Evolutionary conservation across 257 asterid genomes (phyloP).

Genomic region (Nicotiana tomentosiformis): DNA sequence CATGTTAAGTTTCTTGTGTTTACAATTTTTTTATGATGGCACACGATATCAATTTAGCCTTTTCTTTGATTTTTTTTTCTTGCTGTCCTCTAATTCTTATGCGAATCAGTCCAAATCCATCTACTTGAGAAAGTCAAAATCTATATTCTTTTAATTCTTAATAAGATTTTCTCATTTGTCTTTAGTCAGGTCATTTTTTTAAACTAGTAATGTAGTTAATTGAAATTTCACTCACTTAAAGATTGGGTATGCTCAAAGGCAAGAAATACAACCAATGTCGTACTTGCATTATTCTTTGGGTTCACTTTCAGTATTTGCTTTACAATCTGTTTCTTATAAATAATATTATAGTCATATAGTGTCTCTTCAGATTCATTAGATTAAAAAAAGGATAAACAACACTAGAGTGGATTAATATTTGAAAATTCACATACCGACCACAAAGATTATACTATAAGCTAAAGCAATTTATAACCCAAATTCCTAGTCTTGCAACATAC

Average conservation of each 20-base stretch:
- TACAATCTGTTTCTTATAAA: background rate
- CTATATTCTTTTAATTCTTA: background rate
- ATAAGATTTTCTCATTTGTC: background rate
- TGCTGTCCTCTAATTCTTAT: too few species aligned
- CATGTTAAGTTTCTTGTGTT: too few species aligned
- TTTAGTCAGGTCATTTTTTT: background rate
- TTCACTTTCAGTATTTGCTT: background rate
- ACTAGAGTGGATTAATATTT: background rate
- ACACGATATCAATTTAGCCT: too few species aligned
- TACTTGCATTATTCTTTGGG: background rate
- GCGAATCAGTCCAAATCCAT: too few species aligned
- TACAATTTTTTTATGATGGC: too few species aligned
- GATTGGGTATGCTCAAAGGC: background rate
- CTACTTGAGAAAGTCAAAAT: too few species aligned
- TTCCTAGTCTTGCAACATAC: background rate
- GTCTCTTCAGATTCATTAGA: too few species aligned
- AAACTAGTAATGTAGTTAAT: background rate
- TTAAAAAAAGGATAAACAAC: too few species aligned
- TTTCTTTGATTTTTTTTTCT: too few species aligned
- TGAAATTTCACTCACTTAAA: background rate
- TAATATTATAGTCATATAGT: background rate
- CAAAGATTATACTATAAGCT: background rate
- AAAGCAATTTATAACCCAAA: background rate
- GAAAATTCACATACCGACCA: background rate
- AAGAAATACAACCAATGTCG: background rate